Percentiles rank a stretch among this genome's conserved stretches.
These are phyloP conservation scores for Sanghuangporus baumii DNA, from an alignment of 1,284 basidiomycete species.

Conservation along the genomic window DNA sequence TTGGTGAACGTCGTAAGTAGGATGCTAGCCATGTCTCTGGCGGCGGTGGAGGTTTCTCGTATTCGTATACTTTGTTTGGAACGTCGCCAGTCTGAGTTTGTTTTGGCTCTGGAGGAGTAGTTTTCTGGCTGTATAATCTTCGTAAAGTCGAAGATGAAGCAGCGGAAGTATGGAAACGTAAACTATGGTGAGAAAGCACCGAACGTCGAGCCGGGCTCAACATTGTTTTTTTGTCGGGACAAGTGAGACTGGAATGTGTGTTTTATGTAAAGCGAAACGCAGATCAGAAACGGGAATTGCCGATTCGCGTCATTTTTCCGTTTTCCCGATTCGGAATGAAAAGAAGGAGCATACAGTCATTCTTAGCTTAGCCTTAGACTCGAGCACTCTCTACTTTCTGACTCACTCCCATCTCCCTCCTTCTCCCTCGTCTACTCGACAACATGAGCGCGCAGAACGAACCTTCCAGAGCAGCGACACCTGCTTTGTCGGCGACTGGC, in stretches of 20 bases:
- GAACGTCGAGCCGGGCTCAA: constrained; percentile 2
- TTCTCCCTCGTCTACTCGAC: neutral
- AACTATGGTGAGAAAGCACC: constrained; percentile 10
- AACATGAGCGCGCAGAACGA: neutral
- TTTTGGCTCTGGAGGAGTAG: neutral
- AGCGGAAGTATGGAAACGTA: neutral
- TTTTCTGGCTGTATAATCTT: neutral
- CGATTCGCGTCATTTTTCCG: neutral
- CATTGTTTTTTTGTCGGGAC: neutral
- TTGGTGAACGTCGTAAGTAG: constrained; percentile 47
- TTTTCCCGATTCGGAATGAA: neutral
- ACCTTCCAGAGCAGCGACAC: neutral
- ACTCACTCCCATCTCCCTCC: neutral
- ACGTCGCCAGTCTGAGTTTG: constrained; percentile 4
- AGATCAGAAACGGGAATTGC: neutral
- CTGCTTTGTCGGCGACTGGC: neutral
- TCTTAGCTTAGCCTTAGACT: neutral
- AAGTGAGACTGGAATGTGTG: neutral
- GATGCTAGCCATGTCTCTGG: constrained; percentile 52
- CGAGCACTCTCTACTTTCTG: neutral
- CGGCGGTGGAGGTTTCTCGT: constrained; percentile 20
- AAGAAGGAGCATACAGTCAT: neutral
- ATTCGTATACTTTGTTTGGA: constrained; percentile 20
- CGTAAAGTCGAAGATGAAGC: neutral
- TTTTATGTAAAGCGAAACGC: neutral